A percentile compares a stretch with the other conserved stretches of the same genome.
Conservation (phyloP, 2,329 filamentous ascomycete species). For the Colletotrichum plurivorum region DNA sequence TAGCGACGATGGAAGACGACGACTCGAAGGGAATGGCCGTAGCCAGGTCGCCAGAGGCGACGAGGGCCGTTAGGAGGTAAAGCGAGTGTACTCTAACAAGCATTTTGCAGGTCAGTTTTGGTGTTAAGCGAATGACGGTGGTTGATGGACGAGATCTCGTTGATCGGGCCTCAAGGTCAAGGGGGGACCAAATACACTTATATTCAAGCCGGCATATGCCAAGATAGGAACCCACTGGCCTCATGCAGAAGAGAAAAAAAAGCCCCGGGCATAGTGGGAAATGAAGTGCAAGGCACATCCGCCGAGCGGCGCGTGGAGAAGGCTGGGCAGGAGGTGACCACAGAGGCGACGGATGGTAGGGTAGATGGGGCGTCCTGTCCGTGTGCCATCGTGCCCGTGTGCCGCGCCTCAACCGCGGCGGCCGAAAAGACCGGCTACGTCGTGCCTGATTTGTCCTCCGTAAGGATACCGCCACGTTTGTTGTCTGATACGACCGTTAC, state of each 20-base stretch:
- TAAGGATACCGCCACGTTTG: too few species aligned
- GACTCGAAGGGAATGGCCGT: slow-evolving; percentile 30
- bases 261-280: slow-evolving; percentile 29
- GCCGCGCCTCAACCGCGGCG: slow-evolving; percentile 24
- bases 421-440: too few species aligned
- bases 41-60: slow-evolving; percentile 27
- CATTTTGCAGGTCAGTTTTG: slow-evolving; percentile 32
- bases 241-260: slow-evolving; percentile 2
- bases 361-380: slow-evolving; percentile 17
- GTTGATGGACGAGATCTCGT: background rate
- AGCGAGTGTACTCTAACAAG: slow-evolving; percentile 39
- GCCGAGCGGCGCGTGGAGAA: slow-evolving; percentile 20
- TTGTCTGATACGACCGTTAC: too few species aligned
- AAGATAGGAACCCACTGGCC: slow-evolving; percentile 1
- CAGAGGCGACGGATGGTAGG: background rate
- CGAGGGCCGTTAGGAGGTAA: slow-evolving; percentile 32
- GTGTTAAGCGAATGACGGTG: slow-evolving; percentile 22
- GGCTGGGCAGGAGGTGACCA: slow-evolving; percentile 21
- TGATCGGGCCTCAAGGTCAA: background rate
- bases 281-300: slow-evolving; percentile 12
- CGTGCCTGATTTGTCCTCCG: too few species aligned
- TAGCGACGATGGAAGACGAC: slow-evolving; percentile 15
- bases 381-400: slow-evolving; percentile 27
- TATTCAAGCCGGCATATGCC: slow-evolving; percentile 21
- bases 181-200: slow-evolving; percentile 22